Percentiles rank a stretch among this genome's conserved stretches.
phyloP scores from a whole-genome alignment of 306 rosid species.

The Fragaria iinumae region DNA sequence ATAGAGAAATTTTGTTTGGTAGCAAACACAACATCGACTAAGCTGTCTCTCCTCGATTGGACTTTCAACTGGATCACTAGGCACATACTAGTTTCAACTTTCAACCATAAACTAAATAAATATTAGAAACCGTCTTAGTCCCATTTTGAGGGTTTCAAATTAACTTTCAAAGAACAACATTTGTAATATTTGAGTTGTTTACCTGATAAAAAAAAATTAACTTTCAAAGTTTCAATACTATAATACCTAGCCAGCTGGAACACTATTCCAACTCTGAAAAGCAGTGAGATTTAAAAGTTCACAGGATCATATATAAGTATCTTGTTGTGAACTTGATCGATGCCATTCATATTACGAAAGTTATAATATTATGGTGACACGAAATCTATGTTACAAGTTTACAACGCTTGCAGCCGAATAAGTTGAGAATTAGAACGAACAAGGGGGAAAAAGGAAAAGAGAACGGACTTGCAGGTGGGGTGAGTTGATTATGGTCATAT shows the following conservation, averaged over 20 bases:
- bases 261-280: too few relatives aligned
- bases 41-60: neutral
- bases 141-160: neutral
- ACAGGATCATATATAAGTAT: neutral
- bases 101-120: neutral
- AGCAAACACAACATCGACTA: too few relatives aligned
- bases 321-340: neutral
- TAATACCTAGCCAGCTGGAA: too few relatives aligned
- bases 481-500: neutral
- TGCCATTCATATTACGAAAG: neutral
- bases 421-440: neutral
- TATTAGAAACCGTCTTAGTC: neutral
- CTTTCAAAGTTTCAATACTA: too few relatives aligned
- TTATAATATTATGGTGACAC: neutral
- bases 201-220: too few relatives aligned
- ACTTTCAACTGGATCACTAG: neutral
- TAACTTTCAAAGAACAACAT: too few relatives aligned
- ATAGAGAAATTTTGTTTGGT: too few relatives aligned
- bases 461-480: neutral
- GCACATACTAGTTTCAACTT: neutral
- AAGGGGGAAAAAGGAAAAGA: too few relatives aligned
- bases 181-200: too few relatives aligned
- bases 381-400: too few relatives aligned
- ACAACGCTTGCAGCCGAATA: neutral
- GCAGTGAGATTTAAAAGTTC: too few relatives aligned